These are phyloP conservation scores for Heimioporus sp. DNA, from an alignment of 768 basidiomycete genomes.

Conservation along the genomic window DNA sequence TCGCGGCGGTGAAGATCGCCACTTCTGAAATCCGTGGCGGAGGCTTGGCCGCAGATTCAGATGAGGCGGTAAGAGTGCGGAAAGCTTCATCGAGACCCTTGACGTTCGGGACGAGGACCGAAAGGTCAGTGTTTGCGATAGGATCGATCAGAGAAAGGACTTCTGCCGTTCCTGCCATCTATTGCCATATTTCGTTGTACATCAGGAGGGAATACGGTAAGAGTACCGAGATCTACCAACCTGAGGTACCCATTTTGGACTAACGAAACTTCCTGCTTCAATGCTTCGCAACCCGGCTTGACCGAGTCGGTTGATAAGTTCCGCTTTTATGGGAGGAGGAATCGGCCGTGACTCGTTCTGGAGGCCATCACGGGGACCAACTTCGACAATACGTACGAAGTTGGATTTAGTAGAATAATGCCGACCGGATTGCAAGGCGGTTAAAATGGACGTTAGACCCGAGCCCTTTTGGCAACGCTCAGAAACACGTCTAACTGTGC, in stretches of 20 bases:
- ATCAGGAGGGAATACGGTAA: neutral
- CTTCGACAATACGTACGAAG: constrained; percentile 68
- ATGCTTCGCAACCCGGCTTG: constrained; percentile 66
- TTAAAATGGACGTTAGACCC: neutral
- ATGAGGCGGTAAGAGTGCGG: constrained; percentile 41
- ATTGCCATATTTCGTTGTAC: neutral
- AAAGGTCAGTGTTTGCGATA: constrained; percentile 57
- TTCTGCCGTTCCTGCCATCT: constrained; percentile 89
- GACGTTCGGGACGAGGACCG: constrained; percentile 80
- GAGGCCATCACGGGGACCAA: constrained; percentile 87
- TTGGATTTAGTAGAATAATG: constrained; percentile 14
- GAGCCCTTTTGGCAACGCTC: neutral
- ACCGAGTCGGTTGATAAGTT: constrained; percentile 74
- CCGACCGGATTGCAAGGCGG: neutral
- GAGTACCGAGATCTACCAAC: constrained; percentile 28
- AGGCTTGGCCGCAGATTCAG: constrained; percentile 27
- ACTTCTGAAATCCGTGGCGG: constrained; percentile 75
- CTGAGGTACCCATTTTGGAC: constrained; percentile 93
- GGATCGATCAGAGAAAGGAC: constrained; percentile 61
- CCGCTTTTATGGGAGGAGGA: constrained; percentile 70
- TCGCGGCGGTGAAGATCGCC: constrained; percentile 85
- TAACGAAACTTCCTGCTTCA: constrained; percentile 89
- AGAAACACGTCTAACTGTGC: constrained; percentile 2
- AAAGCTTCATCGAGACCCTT: constrained; percentile 73
- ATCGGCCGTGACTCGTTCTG: constrained; percentile 84